These are phyloP conservation scores for Dendrothele bispora DNA, from an alignment of 768 basidiomycete species.

Conservation along the genomic window DNA sequence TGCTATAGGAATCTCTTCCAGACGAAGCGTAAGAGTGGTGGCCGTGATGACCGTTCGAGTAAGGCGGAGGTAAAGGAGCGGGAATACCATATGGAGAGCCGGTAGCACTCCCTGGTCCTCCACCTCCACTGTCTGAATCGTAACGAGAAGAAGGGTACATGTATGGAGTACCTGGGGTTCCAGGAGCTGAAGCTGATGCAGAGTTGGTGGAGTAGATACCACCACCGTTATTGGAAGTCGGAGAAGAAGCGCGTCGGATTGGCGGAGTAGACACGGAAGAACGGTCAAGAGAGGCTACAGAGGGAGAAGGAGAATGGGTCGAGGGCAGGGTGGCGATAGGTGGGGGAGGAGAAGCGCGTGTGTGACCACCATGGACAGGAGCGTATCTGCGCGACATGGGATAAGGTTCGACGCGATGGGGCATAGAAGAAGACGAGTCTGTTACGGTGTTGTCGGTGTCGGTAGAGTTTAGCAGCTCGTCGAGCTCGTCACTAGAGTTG, in stretches of 20 bases:
- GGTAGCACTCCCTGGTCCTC: too few species aligned
- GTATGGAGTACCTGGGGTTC: too few species aligned
- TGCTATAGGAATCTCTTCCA: too few species aligned
- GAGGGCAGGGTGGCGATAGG: conserved; percentile 7
- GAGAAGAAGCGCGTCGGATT: conserved; percentile 2
- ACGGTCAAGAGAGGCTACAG: conserved; percentile 6
- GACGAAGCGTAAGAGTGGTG: conserved; percentile 3
- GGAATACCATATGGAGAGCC: neutral
- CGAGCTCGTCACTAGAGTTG: too few species aligned
- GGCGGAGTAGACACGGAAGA: conserved; percentile 9
- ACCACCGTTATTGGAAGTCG: too few species aligned
- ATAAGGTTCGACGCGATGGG: conserved; percentile 8
- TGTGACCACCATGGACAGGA: neutral
- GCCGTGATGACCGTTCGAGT: conserved; percentile 2
- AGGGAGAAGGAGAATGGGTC: conserved; percentile 5
- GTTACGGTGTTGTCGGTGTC: too few species aligned
- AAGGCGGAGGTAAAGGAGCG: conserved; percentile 2
- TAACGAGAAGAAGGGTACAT: too few species aligned
- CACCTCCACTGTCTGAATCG: too few species aligned
- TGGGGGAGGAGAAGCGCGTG: conserved; percentile 6
- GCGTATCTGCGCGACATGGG: neutral
- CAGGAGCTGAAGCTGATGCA: too few species aligned
- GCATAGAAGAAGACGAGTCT: conserved; percentile 4
- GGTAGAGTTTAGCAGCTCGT: too few species aligned
- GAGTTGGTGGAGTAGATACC: too few species aligned